Base-by-base conservation (phyloP, 2,329 filamentous ascomycete species). In the Fusarium annulatum region DNA sequence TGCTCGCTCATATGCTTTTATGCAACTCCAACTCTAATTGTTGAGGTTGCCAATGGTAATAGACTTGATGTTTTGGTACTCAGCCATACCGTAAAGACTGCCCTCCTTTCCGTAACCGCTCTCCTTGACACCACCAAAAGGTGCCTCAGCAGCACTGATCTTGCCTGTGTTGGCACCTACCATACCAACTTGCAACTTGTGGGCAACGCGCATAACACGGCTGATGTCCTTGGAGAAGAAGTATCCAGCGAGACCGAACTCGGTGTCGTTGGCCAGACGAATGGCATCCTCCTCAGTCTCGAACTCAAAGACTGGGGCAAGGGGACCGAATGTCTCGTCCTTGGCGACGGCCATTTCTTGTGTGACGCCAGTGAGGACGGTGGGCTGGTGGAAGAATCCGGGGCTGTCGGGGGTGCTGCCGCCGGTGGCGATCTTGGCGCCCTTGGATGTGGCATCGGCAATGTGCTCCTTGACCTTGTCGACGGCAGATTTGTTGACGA, bases 341-440 rank as follows among this genome's bases (percentile, higher is more conserved):
- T 72, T 74, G 33, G 74, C 76, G 3, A 81, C 74, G 23, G 67
- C 67, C 78, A 81, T 81, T 55, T 80, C 74, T 64, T 73, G 63
- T 48, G 78, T 79, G 23, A 80, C 76, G 48, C 89, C 90, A 21
- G 90, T 88, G 58, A 95, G 87, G 36, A 95, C 89, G 1, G 93
- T 94, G 2, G 91, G 91, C 74, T 92, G 87, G 82, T 90, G 94
- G 85, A 94, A 95, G 81, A 86, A 43, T 18, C 85, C 82, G 83
- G 90, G 60, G 88, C 90, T 79, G 89, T 90, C 92, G 91, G 90
- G 82, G 9, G 74, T 81, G 94, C 93, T 74, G 86, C 84, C 73
- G 88, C 87, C 90, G 16, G 86, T 78, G 48, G 88, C 79, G 48
- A 92, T 80, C 75, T 88, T 87, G 23, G 85, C 90, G 34, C 90